Evolutionary conservation across 2,329 filamentous ascomycete species (phyloP).

Genomic region (Aaosphaeria pasadenensis): DNA sequence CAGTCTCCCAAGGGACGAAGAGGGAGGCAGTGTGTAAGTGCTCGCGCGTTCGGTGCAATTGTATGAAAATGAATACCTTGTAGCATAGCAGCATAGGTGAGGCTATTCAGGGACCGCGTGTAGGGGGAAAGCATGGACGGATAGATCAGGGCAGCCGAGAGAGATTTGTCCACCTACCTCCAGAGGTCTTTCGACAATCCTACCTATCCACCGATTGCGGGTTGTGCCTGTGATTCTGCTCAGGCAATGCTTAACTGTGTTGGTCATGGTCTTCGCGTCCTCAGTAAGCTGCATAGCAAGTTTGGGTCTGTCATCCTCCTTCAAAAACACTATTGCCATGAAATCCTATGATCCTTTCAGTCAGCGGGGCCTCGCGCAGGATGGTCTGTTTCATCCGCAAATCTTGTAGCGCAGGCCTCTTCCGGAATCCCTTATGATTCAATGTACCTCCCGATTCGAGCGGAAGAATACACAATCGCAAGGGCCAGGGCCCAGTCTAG

Average conservation of each 20-base stretch:
- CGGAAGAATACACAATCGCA: conserved; percentile 10
- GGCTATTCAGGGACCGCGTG: too few species aligned
- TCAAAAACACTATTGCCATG: conserved; percentile 12
- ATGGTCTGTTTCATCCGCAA: conserved; percentile 5
- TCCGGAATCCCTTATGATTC: conserved; percentile 10
- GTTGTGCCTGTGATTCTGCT: too few species aligned
- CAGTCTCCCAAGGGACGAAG: too few species aligned
- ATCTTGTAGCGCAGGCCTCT: conserved; percentile 11
- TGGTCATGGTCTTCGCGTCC: conserved; percentile 11
- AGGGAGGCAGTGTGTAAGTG: too few species aligned
- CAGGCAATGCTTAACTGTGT: not conserved
- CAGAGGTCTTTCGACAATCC: too few species aligned
- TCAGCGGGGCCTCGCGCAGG: conserved; percentile 3
- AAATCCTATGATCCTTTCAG: conserved; percentile 10
- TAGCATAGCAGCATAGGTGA: too few species aligned
- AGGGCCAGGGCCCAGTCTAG: conserved; percentile 8
- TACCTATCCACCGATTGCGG: too few species aligned
- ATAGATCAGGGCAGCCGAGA: too few species aligned
- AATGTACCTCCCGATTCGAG: conserved; percentile 12
- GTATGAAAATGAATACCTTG: too few species aligned
- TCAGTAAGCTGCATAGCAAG: conserved; percentile 12
- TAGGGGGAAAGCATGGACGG: too few species aligned
- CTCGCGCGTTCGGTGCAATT: too few species aligned
- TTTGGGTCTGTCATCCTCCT: conserved; percentile 11
- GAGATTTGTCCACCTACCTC: too few species aligned